These are phyloP conservation scores for Aspergillus cavernicola DNA, from an alignment of 495 filamentous ascomycete genomes.

Conservation along the genomic window DNA sequence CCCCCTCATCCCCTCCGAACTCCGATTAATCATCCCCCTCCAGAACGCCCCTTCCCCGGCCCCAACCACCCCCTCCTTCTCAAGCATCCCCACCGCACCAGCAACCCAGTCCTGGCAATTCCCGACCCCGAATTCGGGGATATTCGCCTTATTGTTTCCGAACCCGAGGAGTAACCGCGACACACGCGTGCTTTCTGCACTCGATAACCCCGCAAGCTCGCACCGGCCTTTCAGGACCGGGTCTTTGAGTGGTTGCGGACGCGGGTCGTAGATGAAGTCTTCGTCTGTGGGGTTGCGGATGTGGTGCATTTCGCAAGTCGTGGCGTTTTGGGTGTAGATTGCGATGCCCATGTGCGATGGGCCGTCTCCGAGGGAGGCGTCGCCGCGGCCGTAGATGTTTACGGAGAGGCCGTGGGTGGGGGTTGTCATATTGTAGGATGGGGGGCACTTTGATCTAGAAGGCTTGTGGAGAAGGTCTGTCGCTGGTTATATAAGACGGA, in stretches of 20 bases:
- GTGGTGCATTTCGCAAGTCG: slow-evolving; percentile 23
- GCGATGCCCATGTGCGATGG: slow-evolving; percentile 23
- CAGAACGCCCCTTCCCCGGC: slow-evolving; percentile 17
- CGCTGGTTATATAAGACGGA: too few relatives aligned
- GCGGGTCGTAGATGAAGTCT: slow-evolving; percentile 24
- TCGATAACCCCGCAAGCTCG: too few relatives aligned
- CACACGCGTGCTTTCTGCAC: too few relatives aligned
- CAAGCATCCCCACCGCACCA: slow-evolving; percentile 10
- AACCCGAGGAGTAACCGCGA: slow-evolving; percentile 5
- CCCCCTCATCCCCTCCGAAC: slow-evolving; percentile 14
- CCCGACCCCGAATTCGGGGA: slow-evolving; percentile 18
- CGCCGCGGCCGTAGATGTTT: slow-evolving; percentile 24
- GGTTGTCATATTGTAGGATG: not conserved
- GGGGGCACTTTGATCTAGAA: not conserved
- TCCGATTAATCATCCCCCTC: slow-evolving; percentile 16
- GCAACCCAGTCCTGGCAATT: slow-evolving; percentile 22
- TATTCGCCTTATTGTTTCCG: slow-evolving; percentile 14
- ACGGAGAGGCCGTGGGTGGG: slow-evolving; percentile 16
- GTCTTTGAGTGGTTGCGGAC: slow-evolving; percentile 21
- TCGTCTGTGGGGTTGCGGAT: slow-evolving; percentile 20
- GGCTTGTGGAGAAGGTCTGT: too few relatives aligned
- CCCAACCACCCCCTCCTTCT: slow-evolving; percentile 1
- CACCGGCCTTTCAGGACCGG: slow-evolving; percentile 19
- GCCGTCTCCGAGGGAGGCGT: slow-evolving; percentile 18
- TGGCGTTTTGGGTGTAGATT: slow-evolving; percentile 9